Evolutionary conservation across 192 early-diverging fungal species (phyloP).

Genomic region (Umbelopsis sp.): DNA sequence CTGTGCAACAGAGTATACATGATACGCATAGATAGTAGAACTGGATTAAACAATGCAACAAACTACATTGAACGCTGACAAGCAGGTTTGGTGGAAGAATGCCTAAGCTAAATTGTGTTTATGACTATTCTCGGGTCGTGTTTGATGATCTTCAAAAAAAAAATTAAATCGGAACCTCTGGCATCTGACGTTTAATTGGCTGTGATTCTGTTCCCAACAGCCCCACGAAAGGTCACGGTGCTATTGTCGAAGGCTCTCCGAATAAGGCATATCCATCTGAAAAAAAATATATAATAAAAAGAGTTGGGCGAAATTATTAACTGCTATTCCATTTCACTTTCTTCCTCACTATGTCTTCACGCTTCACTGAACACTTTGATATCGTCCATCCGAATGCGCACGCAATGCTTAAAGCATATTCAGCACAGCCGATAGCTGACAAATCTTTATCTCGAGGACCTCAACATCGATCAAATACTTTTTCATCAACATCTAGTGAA

Average conservation of each 20-base stretch:
- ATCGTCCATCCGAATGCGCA: slow-evolving; percentile 6
- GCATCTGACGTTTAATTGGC: neutral
- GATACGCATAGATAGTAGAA: too few species aligned
- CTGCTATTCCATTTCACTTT: neutral
- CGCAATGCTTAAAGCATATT: neutral
- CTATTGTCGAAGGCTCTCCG: slow-evolving; percentile 3
- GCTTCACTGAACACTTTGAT: slow-evolving; percentile 17
- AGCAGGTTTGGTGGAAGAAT: too few species aligned
- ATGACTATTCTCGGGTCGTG: neutral
- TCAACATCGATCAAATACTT: slow-evolving; percentile 14
- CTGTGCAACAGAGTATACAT: too few species aligned
- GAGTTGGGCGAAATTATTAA: neutral
- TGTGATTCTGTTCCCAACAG: slow-evolving; percentile 15
- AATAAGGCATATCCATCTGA: slow-evolving; percentile 10
- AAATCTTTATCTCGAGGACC: neutral
- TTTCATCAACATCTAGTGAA: slow-evolving; percentile 5
- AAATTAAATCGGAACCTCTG: neutral
- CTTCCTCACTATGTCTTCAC: neutral
- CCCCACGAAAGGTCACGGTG: slow-evolving; percentile 17
- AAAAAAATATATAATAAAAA: slow-evolving; percentile 12
- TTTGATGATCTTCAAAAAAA: slow-evolving; percentile 12
- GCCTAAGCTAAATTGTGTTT: neutral
- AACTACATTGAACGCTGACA: too few species aligned
- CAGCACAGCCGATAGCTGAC: neutral
- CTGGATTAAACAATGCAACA: too few species aligned